Conservation (phyloP, 2,329 filamentous ascomycete species). For the Epichloe sylvatica region DNA sequence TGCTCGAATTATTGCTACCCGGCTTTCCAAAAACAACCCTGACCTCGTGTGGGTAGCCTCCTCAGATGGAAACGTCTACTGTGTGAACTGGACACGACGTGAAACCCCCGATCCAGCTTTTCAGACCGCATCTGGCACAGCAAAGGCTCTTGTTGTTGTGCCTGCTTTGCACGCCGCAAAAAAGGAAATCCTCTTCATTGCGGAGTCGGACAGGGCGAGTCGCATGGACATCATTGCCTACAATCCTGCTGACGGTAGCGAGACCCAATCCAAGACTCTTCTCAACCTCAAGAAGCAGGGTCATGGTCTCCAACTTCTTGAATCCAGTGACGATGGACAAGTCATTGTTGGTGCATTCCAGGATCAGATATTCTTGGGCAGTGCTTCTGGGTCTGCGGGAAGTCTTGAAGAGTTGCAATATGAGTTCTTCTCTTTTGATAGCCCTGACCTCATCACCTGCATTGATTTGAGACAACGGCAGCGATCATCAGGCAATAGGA, state of each 20-base stretch:
- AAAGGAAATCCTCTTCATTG: conserved; percentile 34
- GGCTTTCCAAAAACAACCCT: conserved; percentile 23
- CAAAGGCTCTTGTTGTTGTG: conserved; percentile 32
- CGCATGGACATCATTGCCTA: conserved; percentile 32
- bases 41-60: conserved; percentile 46
- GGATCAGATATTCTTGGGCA: conserved; percentile 23
- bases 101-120: conserved; percentile 28
- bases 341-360: conserved; percentile 34
- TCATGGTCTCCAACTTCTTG: conserved; percentile 27
- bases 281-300: conserved; percentile 24
- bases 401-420: conserved; percentile 25
- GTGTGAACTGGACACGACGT: conserved; percentile 43
- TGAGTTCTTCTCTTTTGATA: conserved; percentile 44
- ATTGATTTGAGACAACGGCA: conserved; percentile 44
- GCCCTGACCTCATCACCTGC: conserved; percentile 50
- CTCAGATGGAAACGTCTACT: conserved; percentile 42
- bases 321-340: conserved; percentile 38
- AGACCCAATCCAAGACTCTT: conserved; percentile 21
- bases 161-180: conserved; percentile 18
- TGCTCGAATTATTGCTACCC: conserved; percentile 28
- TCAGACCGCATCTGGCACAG: conserved; percentile 26
- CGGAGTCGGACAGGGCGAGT: conserved; percentile 26
- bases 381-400: conserved; percentile 11
- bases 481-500: conserved; percentile 11
- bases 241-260: conserved; percentile 17